phyloP scores from a whole-genome alignment of 148 eudicot species.

The Cornus kousa region DNA sequence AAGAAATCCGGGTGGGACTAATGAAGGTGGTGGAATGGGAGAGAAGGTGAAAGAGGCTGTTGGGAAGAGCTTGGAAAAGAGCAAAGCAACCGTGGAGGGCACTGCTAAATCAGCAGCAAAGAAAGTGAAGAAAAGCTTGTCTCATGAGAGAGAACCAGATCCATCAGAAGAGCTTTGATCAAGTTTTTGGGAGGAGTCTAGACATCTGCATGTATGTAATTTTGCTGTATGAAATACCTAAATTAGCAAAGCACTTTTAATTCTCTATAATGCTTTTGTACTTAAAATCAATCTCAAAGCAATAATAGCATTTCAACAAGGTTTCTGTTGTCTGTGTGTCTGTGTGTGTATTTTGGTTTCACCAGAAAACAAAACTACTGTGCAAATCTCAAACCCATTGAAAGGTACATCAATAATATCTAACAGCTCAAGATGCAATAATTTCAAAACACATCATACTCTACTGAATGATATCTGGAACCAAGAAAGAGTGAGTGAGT shows the following conservation, averaged over 20 bases:
- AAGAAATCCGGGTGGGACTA: neutral
- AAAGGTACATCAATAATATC: no score
- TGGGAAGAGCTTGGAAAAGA: constrained; percentile 32
- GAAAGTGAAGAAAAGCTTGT: constrained; percentile 2
- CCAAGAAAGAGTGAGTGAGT: neutral
- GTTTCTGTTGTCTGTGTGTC: no score
- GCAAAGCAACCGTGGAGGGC: constrained; percentile 31
- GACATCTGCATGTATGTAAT: no score
- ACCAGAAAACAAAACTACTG: no score
- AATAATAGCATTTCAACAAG: no score
- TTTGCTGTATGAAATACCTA: neutral
- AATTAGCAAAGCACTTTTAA: no score
- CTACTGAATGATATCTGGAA: no score
- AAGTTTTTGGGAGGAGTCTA: neutral
- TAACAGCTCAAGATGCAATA: no score
- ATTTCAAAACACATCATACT: no score
- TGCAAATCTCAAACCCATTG: no score
- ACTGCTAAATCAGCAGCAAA: constrained; percentile 32
- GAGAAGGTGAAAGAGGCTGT: constrained; percentile 28
- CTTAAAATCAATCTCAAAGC: no score
- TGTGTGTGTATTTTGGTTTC: no score
- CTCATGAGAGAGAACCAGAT: neutral
- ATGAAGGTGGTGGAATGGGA: neutral
- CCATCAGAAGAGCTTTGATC: neutral
- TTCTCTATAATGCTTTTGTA: neutral